phyloP scores from a whole-genome alignment of 2,329 filamentous ascomycete genomes.

The Pseudogymnoascus sp. region DNA sequence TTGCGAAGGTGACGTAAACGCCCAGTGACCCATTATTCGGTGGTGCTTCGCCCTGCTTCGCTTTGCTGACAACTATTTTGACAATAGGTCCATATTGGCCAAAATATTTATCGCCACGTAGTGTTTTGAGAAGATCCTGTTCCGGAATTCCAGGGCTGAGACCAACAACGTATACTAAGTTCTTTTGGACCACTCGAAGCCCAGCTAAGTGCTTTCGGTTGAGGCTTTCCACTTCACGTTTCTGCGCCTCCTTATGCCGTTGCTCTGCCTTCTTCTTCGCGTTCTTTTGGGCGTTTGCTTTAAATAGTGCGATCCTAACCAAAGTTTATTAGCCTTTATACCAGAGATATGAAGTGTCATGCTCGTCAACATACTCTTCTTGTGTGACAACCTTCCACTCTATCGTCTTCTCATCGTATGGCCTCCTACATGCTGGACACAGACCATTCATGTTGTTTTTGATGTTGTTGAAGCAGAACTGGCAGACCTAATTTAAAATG shows the following conservation, averaged over 20 bases:
- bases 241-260: constrained; percentile 90
- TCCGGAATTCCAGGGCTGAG: constrained; percentile 86
- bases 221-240: constrained; percentile 89
- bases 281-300: constrained; percentile 73
- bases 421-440: constrained; percentile 91
- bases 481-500: constrained; percentile 64
- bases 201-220: constrained; percentile 94
- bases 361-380: constrained; percentile 66
- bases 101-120: constrained; percentile 88
- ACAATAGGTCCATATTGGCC: constrained; percentile 97
- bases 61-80: constrained; percentile 97
- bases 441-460: constrained; percentile 96
- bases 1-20: constrained; percentile 96
- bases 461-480: constrained; percentile 99
- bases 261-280: constrained; percentile 83
- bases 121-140: constrained; percentile 80
- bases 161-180: constrained; percentile 95
- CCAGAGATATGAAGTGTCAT: neutral
- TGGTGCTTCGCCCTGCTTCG: constrained; percentile 53
- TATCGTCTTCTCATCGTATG: constrained; percentile 95
- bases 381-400: constrained; percentile 90
- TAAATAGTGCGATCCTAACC: constrained; percentile 61
- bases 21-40: constrained; percentile 75
- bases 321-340: constrained; percentile 18
- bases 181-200: constrained; percentile 94